These are phyloP conservation scores for Elaeis oleifera DNA, from an alignment of 202 grass and related monocot species.

Conservation along the genomic window DNA sequence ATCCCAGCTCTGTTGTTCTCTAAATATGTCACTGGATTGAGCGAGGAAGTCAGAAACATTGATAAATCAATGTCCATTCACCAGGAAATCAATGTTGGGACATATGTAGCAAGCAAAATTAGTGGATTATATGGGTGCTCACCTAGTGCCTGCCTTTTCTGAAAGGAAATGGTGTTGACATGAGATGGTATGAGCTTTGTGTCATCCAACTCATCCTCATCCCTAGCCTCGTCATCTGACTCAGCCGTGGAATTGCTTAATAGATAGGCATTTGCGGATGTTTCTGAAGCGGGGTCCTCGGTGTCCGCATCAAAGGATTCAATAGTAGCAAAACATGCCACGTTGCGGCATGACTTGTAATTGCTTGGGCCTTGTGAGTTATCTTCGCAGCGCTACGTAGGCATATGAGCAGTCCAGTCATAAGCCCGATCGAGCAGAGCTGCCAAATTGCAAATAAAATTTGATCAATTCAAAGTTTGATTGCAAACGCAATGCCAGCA, in stretches of 20 bases:
- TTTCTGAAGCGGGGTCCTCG: neutral
- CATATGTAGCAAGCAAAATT: too few species aligned
- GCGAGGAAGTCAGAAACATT: neutral
- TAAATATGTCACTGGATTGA: conserved; percentile 80
- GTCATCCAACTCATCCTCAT: conserved; percentile 37
- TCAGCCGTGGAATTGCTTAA: conserved; percentile 20
- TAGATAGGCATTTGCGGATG: too few species aligned
- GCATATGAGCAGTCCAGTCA: conserved; percentile 64
- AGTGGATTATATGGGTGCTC: neutral
- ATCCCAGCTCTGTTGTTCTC: conserved; percentile 90
- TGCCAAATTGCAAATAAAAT: conserved; percentile 2
- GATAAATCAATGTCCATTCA: too few species aligned
- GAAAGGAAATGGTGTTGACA: conserved; percentile 52
- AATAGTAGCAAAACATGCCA: conserved; percentile 85
- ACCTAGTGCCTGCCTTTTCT: conserved; percentile 89
- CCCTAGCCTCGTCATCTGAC: conserved; percentile 32
- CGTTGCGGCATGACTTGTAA: conserved; percentile 67
- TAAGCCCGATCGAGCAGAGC: conserved; percentile 70
- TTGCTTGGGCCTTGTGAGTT: conserved; percentile 84
- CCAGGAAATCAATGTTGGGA: neutral
- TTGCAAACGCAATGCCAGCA: too few species aligned
- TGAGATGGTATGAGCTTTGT: conserved; percentile 42
- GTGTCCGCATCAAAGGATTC: conserved; percentile 37
- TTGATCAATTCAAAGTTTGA: too few species aligned
- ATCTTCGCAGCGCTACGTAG: conserved; percentile 86